These are phyloP conservation scores for Neurospora africana DNA, from an alignment of 495 filamentous ascomycete species.

Conservation along the genomic window DNA sequence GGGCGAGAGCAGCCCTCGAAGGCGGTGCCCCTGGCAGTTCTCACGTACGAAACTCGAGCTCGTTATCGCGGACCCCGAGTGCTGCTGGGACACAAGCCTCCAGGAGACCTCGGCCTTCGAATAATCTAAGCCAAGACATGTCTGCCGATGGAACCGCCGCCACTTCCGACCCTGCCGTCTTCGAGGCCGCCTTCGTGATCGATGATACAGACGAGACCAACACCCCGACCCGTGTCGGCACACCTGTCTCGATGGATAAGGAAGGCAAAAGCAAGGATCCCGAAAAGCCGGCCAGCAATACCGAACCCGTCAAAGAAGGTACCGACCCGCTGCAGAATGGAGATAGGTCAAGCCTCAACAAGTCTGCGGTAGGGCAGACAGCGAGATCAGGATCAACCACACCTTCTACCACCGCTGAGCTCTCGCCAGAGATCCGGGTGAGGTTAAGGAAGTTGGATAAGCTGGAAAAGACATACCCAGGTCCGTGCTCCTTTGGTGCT, in stretches of 20 bases:
- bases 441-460: slow-evolving; percentile 71
- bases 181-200: slow-evolving; percentile 71
- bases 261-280: slow-evolving; percentile 17
- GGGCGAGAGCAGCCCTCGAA: slow-evolving; percentile 42
- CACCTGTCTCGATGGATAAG: slow-evolving; percentile 34
- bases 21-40: slow-evolving; percentile 35
- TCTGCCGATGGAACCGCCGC: slow-evolving; percentile 26
- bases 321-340: slow-evolving; percentile 5
- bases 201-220: slow-evolving; percentile 57
- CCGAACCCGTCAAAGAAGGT: background rate
- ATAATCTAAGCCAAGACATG: slow-evolving; percentile 37
- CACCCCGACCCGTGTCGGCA: slow-evolving; percentile 32
- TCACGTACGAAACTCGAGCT: slow-evolving; percentile 39
- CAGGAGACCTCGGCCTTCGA: slow-evolving; percentile 30
- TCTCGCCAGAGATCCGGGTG: slow-evolving; percentile 63
- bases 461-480: slow-evolving; percentile 75
- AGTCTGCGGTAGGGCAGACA: slow-evolving; percentile 2
- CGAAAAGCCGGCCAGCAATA: slow-evolving; percentile 20
- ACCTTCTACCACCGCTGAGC: slow-evolving; percentile 35
- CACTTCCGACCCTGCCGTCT: slow-evolving; percentile 70
- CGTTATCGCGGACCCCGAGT: slow-evolving; percentile 36
- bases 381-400: background rate
- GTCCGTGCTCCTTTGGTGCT: slow-evolving; percentile 33
- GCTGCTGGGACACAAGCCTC: slow-evolving; percentile 26
- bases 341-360: slow-evolving; percentile 2